Base-by-base conservation (phyloP, 2,329 filamentous ascomycete species). In the Sporothrix sp. region DNA sequence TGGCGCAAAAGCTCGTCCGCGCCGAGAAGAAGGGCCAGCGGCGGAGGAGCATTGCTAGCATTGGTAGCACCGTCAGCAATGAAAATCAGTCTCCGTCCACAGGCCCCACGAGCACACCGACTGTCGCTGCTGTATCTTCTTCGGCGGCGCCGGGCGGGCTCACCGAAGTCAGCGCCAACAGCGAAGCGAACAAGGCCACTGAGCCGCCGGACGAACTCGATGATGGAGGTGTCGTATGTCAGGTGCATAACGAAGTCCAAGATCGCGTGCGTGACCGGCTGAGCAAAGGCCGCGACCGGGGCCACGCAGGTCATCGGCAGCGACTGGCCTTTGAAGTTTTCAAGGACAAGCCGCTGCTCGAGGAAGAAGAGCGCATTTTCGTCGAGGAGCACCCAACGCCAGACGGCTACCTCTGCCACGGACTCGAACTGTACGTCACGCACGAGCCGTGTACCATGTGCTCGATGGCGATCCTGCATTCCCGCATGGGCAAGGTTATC, bases 381-480 rank as follows among this genome's bases (percentile, higher is more conserved):
- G 71, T 73, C 44, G 69, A 78, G 59, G 81, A 82, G 59, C 84
- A 83, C 61, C 78, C 76, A 36, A 78, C 74, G 57, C 76, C 79
- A 28, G 86, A 88, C 58, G 91, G 91, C 48, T 98, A 98, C 65
- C 80, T 98, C 18, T 97, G 91, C 68, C 88, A 95, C 58, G 87
- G 88, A 50, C 76, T 98, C 27, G 91, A 97, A 66, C 78, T 98
- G 51, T 97, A 96, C 68, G 74, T 94, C 54, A 95, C 90, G 2
- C 90, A 97, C 62, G 93, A 98, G 68, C 93, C 93, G 5, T 98
- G 93, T 64, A 79, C 95, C 54, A 94, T 95, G 79, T 98, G 93
- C 68, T 88, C 86, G 32, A 97, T 97, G 93, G 93, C 87, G 1
- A 85, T 97, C 59, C 74, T 97, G 20, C 90, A 97, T 64, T 96